phyloP scores from a whole-genome alignment of 192 early-diverging fungal species.

The Lunasporangiospora selenospora region DNA sequence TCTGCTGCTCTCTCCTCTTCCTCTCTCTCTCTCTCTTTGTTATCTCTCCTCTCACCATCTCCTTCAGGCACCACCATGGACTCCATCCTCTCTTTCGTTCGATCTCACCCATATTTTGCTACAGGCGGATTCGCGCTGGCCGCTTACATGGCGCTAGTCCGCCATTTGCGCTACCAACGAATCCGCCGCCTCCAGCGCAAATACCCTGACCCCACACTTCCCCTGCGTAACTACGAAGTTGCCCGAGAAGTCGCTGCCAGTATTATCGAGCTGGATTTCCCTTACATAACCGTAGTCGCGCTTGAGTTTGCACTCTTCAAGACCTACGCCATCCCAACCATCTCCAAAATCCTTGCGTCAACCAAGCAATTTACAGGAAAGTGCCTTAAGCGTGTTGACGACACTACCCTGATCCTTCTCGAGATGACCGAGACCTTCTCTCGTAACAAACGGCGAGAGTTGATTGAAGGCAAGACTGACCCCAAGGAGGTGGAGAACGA shows the following conservation, averaged over 20 bases:
- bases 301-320: constrained; percentile 53
- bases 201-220: constrained; percentile 50
- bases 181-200: constrained; percentile 31
- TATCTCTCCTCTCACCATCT: neutral
- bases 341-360: constrained; percentile 44
- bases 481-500: constrained; percentile 22
- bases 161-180: constrained; percentile 38
- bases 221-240: constrained; percentile 27
- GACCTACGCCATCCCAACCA: constrained; percentile 50
- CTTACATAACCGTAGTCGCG: constrained; percentile 23
- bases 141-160: constrained; percentile 38
- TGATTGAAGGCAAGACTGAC: constrained; percentile 20
- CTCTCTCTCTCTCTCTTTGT: too few species aligned
- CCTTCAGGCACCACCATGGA: neutral
- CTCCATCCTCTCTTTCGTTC: neutral
- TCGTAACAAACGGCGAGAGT: constrained; percentile 16
- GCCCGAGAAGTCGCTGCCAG: constrained; percentile 27
- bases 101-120: neutral
- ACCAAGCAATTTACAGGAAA: constrained; percentile 30
- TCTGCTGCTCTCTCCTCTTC: neutral
- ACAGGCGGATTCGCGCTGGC: neutral
- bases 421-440: constrained; percentile 43
- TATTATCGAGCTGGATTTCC: constrained; percentile 40
- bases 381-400: constrained; percentile 38
- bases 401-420: constrained; percentile 41